These are phyloP conservation scores for Logfia minima DNA, from an alignment of 129 eudicot genomes.

Conservation along the genomic window DNA sequence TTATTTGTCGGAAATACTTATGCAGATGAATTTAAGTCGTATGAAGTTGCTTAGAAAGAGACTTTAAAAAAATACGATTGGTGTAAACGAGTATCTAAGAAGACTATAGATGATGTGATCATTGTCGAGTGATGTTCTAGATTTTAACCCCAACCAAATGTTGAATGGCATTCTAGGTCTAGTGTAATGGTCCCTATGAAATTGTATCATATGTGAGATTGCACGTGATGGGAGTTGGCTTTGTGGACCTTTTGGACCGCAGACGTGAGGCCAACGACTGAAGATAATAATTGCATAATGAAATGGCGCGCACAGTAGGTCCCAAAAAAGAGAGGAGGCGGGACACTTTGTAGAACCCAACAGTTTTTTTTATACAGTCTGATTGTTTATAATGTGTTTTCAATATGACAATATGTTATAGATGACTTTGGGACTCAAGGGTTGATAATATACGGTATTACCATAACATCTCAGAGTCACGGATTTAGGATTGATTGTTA, in stretches of 20 bases:
- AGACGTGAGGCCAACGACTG: background rate
- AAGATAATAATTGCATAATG: background rate
- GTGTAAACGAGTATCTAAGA: background rate
- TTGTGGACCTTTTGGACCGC: slow-evolving; percentile 12
- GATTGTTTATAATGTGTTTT: background rate
- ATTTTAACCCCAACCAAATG: background rate
- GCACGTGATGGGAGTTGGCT: slow-evolving; percentile 8
- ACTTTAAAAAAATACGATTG: background rate
- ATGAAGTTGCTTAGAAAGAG: background rate
- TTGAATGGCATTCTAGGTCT: background rate
- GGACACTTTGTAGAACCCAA: background rate
- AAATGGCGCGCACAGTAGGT: background rate
- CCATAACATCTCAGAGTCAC: background rate
- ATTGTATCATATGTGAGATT: background rate
- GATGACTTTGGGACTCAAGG: background rate
- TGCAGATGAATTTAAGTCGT: background rate
- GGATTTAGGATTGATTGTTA: no score
- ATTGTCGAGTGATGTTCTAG: background rate
- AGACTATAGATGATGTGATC: background rate
- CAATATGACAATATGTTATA: background rate
- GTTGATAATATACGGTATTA: background rate
- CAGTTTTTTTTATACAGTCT: no score
- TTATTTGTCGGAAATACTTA: background rate
- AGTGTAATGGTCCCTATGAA: slow-evolving; percentile 4
- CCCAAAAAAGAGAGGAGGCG: background rate